Evolutionary conservation across 2,329 filamentous ascomycete genomes (phyloP), one percentile per base, ranked within the genome.

Genomic region (Xylariomycetidae sp.): DNA sequence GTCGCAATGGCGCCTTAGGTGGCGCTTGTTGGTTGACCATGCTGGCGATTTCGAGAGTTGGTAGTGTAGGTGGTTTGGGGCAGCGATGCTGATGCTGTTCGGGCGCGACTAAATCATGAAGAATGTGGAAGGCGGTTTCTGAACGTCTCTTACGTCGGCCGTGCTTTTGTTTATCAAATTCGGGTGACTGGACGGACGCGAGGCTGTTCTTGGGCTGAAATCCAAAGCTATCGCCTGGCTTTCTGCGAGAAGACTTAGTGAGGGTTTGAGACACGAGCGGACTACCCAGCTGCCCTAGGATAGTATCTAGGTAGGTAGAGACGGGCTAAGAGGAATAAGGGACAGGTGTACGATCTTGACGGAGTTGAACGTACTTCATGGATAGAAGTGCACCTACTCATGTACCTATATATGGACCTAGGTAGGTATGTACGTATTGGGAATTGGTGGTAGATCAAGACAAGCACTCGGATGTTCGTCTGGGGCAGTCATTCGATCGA

Each of bases 1-100:
- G 60, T 49, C 49, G 67, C 50, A 50, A 53, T 22, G 58, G 66
- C 53, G 49, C 61, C 64, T 61, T 70, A 41, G 59, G 66, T 39
- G 53, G 69, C 50, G 49, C 69, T 45, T 53, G 67, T 59, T 63
- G 71, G 50, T 62, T 67, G 46, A 63, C 70, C 69, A 72, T 72
- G 36, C 31, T 31, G 40, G 33, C 27, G 26, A 35, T 23, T 23
- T 8, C 8, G n/a, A 8, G 8, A 23, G 20, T 8, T 23, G n/a
- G n/a, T 23, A 16, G n/a, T 41, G 31, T 28, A 20, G 40, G 30
- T 38, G 38, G 22, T 45, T 33, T 23, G 31, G 28, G 6, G 36
- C 15, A 16, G 33, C 13, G 8, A 9, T 16, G 6, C 23, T 31
- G 10, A 29, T 20, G 8, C 15, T 8, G 4, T 19, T 15, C 14